Evolutionary conservation across 1,139 yeast species (phyloP).

Genomic region (Lodderomyces jiufengensis): DNA sequence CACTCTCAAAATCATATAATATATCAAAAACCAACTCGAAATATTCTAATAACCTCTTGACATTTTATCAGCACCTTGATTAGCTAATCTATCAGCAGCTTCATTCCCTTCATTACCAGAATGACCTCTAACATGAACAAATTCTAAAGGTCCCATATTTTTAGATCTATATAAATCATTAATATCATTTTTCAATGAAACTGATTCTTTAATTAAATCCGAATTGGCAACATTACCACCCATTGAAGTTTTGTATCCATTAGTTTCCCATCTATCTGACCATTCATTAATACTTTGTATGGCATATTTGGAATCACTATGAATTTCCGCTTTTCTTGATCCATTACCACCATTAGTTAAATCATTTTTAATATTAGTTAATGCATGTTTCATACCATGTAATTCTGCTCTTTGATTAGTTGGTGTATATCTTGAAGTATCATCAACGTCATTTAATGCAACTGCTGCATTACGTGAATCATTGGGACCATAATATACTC

Average conservation of each 20-base stretch:
- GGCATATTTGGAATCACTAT: constrained; percentile 60
- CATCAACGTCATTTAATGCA: constrained; percentile 36
- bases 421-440: constrained; percentile 24
- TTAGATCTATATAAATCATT: constrained; percentile 20
- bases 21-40: too few species aligned
- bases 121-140: constrained; percentile 73
- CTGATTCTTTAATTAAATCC: constrained; percentile 42
- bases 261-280: constrained; percentile 49
- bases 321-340: constrained; percentile 24
- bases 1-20: too few species aligned
- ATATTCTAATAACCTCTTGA: too few species aligned
- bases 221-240: constrained; percentile 49
- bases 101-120: constrained; percentile 68
- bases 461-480: constrained; percentile 55
- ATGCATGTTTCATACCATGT: constrained; percentile 58
- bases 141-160: constrained; percentile 33
- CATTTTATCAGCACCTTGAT: constrained; percentile 49
- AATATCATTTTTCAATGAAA: constrained; percentile 25
- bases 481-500: constrained; percentile 61
- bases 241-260: constrained; percentile 47
- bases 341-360: constrained; percentile 2
- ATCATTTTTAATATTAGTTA: constrained; percentile 33
- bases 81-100: constrained; percentile 74
- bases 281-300: constrained; percentile 48
- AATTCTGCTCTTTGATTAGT: constrained; percentile 86